Percentiles rank a stretch among this genome's conserved stretches.
Conservation (phyloP, 2,329 filamentous ascomycete genomes). For the Hypoxylon sp. region DNA sequence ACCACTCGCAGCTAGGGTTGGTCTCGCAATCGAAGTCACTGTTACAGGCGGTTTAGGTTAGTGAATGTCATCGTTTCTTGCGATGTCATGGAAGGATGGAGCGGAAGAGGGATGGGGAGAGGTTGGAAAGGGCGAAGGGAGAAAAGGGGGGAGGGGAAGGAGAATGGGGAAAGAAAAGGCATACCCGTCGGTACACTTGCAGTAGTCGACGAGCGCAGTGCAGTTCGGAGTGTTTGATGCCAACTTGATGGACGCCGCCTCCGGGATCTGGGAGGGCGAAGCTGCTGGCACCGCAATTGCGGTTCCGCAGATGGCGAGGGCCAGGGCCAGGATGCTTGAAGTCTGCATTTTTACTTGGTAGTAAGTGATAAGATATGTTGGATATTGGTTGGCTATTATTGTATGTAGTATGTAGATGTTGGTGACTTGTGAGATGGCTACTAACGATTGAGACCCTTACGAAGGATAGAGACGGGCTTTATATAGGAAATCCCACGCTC, state of each 20-base stretch:
- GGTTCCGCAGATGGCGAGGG: constrained; percentile 37
- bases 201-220: constrained; percentile 40
- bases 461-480: no score
- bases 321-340: constrained; percentile 28
- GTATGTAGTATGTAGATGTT: no score
- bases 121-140: background rate
- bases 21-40: constrained; percentile 48
- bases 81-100: background rate
- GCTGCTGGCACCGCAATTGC: constrained; percentile 37
- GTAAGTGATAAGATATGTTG: background rate
- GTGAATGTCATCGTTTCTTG: background rate
- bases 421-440: background rate
- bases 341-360: constrained; percentile 37
- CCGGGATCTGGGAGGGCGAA: background rate
- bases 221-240: constrained; percentile 41
- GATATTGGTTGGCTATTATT: background rate
- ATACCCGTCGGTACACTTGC: constrained; percentile 42
- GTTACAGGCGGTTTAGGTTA: background rate
- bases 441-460: no score
- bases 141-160: background rate
- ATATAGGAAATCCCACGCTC: no score
- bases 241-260: constrained; percentile 21
- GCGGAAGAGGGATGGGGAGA: background rate
- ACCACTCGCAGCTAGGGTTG: constrained; percentile 48
- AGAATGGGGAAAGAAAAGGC: background rate